Evolutionary conservation across 106 monocot genomes (phyloP).

Genomic region (Dendrobium nobile): DNA sequence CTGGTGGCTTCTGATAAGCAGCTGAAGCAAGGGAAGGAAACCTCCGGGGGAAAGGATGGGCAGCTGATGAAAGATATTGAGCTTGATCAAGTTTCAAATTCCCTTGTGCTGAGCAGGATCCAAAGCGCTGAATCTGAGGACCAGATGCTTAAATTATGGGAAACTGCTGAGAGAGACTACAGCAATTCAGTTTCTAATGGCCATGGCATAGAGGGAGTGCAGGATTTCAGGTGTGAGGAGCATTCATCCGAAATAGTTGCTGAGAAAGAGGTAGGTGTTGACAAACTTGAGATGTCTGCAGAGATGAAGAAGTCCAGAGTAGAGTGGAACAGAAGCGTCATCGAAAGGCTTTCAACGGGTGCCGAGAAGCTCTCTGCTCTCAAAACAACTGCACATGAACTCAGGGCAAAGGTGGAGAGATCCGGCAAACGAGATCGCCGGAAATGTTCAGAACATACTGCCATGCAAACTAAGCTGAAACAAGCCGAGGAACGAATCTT

Average conservation of each 20-base stretch:
- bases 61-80: slow-evolving; percentile 75
- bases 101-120: not conserved
- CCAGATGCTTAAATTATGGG: slow-evolving; percentile 58
- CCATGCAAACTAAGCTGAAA: slow-evolving; percentile 39
- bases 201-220: slow-evolving; percentile 25
- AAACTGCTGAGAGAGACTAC: slow-evolving; percentile 34
- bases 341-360: slow-evolving; percentile 49
- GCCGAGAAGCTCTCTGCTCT: slow-evolving; percentile 44
- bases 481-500: slow-evolving; percentile 53
- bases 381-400: slow-evolving; percentile 31
- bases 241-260: slow-evolving; percentile 36
- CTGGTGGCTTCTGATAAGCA: not conserved
- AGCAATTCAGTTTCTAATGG: slow-evolving; percentile 10
- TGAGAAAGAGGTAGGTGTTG: slow-evolving; percentile 69
- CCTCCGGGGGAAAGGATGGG: slow-evolving; percentile 24
- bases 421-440: slow-evolving; percentile 27
- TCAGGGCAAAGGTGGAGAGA: slow-evolving; percentile 46
- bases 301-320: slow-evolving; percentile 20
- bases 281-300: slow-evolving; percentile 31
- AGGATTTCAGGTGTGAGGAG: slow-evolving; percentile 27
- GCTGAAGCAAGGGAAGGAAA: not conserved
- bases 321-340: slow-evolving; percentile 49
- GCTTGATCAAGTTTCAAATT: slow-evolving; percentile 49
- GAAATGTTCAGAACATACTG: slow-evolving; percentile 26
- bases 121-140: slow-evolving; percentile 28